Evolutionary conservation across 305 asterid genomes (phyloP).

Genomic region (Fraxinus xanthoxyloides): DNA sequence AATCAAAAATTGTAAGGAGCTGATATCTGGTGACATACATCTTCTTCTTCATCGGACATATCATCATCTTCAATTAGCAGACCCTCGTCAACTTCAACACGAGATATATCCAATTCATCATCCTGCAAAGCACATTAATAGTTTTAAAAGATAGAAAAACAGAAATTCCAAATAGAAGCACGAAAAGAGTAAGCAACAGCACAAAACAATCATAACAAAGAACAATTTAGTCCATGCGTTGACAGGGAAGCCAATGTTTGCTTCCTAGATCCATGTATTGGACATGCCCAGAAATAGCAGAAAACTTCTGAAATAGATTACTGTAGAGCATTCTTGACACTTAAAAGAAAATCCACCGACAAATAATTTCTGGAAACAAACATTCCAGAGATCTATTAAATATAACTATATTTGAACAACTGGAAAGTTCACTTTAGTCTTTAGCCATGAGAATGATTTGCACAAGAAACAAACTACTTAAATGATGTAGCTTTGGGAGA

Average conservation of each 20-base stretch:
- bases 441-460: background rate
- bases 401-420: background rate
- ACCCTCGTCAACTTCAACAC: slow-evolving; percentile 82
- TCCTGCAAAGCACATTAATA: slow-evolving; percentile 51
- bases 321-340: background rate
- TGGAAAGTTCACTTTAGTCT: background rate
- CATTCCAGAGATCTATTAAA: background rate
- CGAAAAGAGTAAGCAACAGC: background rate
- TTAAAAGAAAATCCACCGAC: background rate
- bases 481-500: background rate
- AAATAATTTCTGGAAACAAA: background rate
- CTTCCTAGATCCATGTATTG: background rate
- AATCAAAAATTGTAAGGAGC: slow-evolving; percentile 15
- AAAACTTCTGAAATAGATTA: background rate
- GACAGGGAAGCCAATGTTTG: background rate
- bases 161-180: background rate
- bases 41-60: slow-evolving; percentile 85
- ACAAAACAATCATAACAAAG: background rate
- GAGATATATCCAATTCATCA: slow-evolving; percentile 82
- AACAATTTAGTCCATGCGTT: background rate
- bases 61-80: slow-evolving; percentile 98
- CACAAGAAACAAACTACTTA: background rate
- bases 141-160: background rate
- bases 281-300: background rate
- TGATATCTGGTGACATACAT: slow-evolving; percentile 65